Base-by-base conservation (phyloP, 805 yeast species). In the Pichia kluyveri region DNA sequence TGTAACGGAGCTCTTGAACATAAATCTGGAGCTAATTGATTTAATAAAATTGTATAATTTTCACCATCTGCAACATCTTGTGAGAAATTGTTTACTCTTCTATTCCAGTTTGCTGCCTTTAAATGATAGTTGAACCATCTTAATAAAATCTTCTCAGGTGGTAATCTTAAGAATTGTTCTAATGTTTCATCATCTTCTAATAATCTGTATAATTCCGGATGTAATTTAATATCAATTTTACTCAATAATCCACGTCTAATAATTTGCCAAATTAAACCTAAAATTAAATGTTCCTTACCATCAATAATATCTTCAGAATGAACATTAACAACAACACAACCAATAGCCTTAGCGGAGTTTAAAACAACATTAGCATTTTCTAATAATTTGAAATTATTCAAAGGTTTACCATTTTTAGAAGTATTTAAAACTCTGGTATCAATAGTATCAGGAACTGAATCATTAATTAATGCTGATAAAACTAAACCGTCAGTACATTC, bases 311-410 rank as follows among this genome's bases (percentile, higher is more conserved):
- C 96, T 63, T 89, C 96, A 15, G 97, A 86, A 59, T 91, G 98
- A 44, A 93, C 98, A 62, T 93, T 93, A 45, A 93, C 98, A 44
- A 93, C 98, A 49, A 93, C 86, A 75, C 97, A 91, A 19, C 99
- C 99, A 69, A 93, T 93, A 46, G 98, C 99, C 70, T 93, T 93
- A 31, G 99, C 99, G 3, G 99, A 93, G 68, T 93, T 93, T 69
- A 93, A 87, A 38, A 93, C 98, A 56, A 93, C 90, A 69, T 93
- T 93, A 46, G 98, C 96, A 68, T 93, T 93, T 70, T 93, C 99
- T 55, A 86, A 79, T 82, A 95, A 91, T 55, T 90, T 93, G 75
- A 93, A 93, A 62, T 88, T 87, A 73, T 93, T 93, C 64, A 93
- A 76, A 17, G 77, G 68, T 68, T 87, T 90, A 51, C 84, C 85